Percentiles rank a stretch among this genome's conserved stretches.
These are phyloP conservation scores for Papiliotrema laurentii DNA, from an alignment of 1,284 basidiomycete species.

Conservation along the genomic window DNA sequence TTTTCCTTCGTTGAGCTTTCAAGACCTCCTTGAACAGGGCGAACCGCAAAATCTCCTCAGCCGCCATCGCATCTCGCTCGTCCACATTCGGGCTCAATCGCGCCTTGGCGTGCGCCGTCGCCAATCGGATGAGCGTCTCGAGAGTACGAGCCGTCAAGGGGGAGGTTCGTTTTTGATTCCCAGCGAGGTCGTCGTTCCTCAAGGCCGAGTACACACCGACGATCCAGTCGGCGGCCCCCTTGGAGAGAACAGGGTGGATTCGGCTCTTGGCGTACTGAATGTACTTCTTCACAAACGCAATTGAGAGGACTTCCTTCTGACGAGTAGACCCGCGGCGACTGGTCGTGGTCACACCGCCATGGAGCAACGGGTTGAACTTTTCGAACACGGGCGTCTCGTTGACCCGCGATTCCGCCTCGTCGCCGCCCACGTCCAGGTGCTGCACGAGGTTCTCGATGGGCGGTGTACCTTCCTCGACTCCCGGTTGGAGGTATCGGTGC, in stretches of 20 bases:
- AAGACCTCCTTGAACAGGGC: slow-evolving; percentile 98
- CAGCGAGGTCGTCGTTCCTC: slow-evolving; percentile 86
- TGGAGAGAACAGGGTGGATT: slow-evolving; percentile 76
- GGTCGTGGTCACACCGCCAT: slow-evolving; percentile 68
- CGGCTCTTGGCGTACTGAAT: slow-evolving; percentile 95
- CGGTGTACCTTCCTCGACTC: slow-evolving; percentile 88
- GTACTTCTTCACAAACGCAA: slow-evolving; percentile 96
- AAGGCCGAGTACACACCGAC: slow-evolving; percentile 87
- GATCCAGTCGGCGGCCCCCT: slow-evolving; percentile 92
- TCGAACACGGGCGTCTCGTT: slow-evolving; percentile 80
- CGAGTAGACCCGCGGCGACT: slow-evolving; percentile 57
- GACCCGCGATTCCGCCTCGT: slow-evolving; percentile 54
- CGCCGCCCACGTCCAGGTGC: slow-evolving; percentile 73
- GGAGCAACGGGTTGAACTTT: slow-evolving; percentile 93
- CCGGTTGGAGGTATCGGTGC: slow-evolving; percentile 94
- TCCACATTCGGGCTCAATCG: slow-evolving; percentile 82
- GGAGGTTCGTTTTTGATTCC: slow-evolving; percentile 88
- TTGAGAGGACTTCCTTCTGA: slow-evolving; percentile 81
- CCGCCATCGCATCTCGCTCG: slow-evolving; percentile 79
- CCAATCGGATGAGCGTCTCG: slow-evolving; percentile 95
- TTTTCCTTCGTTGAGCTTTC: slow-evolving; percentile 64
- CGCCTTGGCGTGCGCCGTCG: slow-evolving; percentile 96
- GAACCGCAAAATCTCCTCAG: slow-evolving; percentile 93
- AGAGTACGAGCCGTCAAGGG: slow-evolving; percentile 97
- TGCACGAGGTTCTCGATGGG: slow-evolving; percentile 83